Evolutionary conservation across 2,329 filamentous ascomycete species (phyloP).

Genomic region (Metarhizium robertsii): DNA sequence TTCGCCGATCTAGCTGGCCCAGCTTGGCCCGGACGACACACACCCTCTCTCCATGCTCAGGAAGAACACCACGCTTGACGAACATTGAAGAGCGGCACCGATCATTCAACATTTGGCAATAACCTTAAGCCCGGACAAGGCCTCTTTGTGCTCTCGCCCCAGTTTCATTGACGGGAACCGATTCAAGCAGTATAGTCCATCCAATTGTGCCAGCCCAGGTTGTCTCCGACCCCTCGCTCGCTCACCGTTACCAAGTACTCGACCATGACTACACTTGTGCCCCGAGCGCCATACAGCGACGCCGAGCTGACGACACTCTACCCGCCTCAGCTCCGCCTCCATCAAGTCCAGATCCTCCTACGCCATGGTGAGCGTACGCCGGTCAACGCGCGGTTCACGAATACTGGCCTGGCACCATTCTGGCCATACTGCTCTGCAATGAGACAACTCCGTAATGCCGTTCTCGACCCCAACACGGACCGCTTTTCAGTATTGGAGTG

Average conservation of each 20-base stretch:
- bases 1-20: neutral
- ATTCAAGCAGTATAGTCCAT: too few relatives aligned
- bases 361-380: constrained; percentile 77
- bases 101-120: neutral
- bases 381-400: constrained; percentile 79
- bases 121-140: neutral
- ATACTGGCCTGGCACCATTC: constrained; percentile 55
- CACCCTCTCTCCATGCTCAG: neutral
- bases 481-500: constrained; percentile 42
- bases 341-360: constrained; percentile 81
- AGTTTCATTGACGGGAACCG: too few relatives aligned
- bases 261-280: constrained; percentile 68
- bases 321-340: constrained; percentile 68
- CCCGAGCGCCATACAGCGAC: constrained; percentile 66
- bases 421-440: constrained; percentile 90
- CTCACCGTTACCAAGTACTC: neutral
- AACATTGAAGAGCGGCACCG: neutral
- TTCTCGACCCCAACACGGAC: constrained; percentile 32
- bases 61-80: neutral
- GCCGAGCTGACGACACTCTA: constrained; percentile 77
- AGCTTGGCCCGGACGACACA: neutral
- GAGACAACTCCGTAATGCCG: constrained; percentile 51
- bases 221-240: too few relatives aligned
- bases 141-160: neutral
- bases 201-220: too few relatives aligned